These are phyloP conservation scores for Metarhizium robertsii DNA, from an alignment of 2,329 filamentous ascomycete species.

Conservation along the genomic window DNA sequence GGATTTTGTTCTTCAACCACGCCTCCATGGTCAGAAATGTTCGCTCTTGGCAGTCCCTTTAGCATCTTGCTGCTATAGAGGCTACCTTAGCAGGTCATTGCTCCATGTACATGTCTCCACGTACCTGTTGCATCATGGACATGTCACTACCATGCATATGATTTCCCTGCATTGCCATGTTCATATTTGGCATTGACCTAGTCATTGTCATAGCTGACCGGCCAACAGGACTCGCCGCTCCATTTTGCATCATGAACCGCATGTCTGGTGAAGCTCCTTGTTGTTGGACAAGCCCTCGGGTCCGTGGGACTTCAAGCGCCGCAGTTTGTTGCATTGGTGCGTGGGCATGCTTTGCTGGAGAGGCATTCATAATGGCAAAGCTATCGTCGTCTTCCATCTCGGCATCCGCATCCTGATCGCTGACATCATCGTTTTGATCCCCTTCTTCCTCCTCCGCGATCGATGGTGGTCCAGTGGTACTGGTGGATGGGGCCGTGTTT, in stretches of 20 bases:
- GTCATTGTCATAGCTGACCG: conserved; percentile 30
- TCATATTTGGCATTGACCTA: conserved; percentile 38
- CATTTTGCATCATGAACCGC: conserved; percentile 34
- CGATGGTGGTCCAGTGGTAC: conserved; percentile 27
- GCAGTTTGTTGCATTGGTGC: conserved; percentile 29
- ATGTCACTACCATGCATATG: conserved; percentile 34
- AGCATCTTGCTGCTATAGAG: not conserved
- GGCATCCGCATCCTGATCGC: conserved; percentile 32
- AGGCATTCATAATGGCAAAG: conserved; percentile 40
- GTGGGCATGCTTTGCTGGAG: conserved; percentile 26
- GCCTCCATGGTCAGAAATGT: not conserved
- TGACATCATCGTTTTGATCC: conserved; percentile 18
- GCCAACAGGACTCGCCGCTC: conserved; percentile 24
- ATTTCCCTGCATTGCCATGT: conserved; percentile 29
- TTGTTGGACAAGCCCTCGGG: conserved; percentile 27
- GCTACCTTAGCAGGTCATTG: conserved; percentile 13
- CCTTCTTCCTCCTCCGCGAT: conserved; percentile 25
- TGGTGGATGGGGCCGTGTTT: conserved; percentile 19
- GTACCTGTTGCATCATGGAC: conserved; percentile 35
- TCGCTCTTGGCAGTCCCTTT: not conserved
- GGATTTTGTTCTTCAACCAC: not conserved
- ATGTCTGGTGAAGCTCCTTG: conserved; percentile 19
- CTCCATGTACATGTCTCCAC: conserved; percentile 44
- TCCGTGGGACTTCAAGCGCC: conserved; percentile 34
- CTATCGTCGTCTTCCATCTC: conserved; percentile 52